Conservation (phyloP, 306 rosid species). For the Sindora glabra region DNA sequence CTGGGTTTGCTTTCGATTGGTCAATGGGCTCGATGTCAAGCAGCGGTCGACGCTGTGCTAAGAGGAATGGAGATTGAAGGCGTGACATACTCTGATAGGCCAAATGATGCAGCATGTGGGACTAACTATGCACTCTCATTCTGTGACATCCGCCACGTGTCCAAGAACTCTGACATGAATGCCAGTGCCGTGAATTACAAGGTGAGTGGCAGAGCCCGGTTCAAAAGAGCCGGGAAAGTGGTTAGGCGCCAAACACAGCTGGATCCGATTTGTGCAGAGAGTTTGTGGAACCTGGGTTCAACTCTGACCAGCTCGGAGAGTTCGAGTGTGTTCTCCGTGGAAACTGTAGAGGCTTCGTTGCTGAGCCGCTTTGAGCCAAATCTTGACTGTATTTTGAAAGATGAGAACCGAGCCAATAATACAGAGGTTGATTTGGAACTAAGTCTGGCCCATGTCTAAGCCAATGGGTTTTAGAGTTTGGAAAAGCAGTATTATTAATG, state of each 20-base stretch:
- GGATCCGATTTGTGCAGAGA: neutral
- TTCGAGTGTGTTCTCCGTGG: conserved; percentile 2
- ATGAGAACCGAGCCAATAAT: neutral
- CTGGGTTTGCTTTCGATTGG: conserved; percentile 48
- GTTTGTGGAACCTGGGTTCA: neutral
- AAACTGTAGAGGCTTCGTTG: conserved; percentile 13
- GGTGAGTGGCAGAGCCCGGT: conserved; percentile 7
- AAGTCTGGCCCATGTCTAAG: conserved; percentile 19
- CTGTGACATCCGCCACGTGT: conserved; percentile 41
- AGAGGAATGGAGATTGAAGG: conserved; percentile 24
- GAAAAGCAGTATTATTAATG: no score
- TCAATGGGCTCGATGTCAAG: conserved; percentile 50
- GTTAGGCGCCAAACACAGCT: neutral
- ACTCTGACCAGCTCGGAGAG: neutral
- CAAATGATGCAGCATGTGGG: neutral
- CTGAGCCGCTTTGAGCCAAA: neutral
- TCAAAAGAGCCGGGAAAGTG: conserved; percentile 17
- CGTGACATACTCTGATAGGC: neutral
- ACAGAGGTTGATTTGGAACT: conserved; percentile 26
- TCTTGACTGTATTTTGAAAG: neutral
- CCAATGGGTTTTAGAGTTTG: no score
- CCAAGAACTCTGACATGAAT: neutral
- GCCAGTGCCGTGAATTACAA: neutral
- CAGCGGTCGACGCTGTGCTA: conserved; percentile 51
- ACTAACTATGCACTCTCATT: neutral